Conservation (phyloP, 75 land plant genomes). For the Isoetes taiwanensis region DNA sequence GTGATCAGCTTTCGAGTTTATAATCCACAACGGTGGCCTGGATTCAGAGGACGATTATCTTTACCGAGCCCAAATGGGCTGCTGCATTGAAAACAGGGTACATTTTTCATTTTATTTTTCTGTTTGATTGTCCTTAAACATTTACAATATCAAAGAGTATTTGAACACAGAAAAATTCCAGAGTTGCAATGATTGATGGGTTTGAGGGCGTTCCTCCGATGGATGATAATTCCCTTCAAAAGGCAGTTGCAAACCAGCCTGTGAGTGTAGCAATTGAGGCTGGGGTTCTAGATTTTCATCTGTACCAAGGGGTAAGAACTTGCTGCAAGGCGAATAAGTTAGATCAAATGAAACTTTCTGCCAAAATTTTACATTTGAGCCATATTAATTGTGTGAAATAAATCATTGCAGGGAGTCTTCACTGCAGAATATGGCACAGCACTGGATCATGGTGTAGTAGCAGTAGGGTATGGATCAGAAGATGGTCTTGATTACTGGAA, state of each 20-base stretch:
- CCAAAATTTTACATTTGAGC: too few species aligned
- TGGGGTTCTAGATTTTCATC: not conserved
- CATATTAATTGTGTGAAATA: too few species aligned
- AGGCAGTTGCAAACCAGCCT: too few species aligned
- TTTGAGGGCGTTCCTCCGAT: not conserved
- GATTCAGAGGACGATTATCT: not conserved
- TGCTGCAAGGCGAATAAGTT: too few species aligned
- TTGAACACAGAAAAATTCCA: not conserved
- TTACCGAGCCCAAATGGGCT: not conserved
- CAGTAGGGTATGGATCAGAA: not conserved
- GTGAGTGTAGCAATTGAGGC: not conserved
- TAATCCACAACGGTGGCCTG: not conserved
- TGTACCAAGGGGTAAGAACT: not conserved
- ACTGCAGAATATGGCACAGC: not conserved
- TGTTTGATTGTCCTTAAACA: not conserved
- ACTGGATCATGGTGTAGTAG: not conserved
- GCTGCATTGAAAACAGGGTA: not conserved
- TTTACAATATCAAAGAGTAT: not conserved
- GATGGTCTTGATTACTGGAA: not conserved
- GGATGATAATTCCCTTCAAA: not conserved
- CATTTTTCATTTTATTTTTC: not conserved
- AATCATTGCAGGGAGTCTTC: not conserved
- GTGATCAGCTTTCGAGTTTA: not conserved
- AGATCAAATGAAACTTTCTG: too few species aligned
- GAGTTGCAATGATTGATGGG: not conserved